Conservation (phyloP, 257 asterid species). For the Lithospermum erythrorhizon region DNA sequence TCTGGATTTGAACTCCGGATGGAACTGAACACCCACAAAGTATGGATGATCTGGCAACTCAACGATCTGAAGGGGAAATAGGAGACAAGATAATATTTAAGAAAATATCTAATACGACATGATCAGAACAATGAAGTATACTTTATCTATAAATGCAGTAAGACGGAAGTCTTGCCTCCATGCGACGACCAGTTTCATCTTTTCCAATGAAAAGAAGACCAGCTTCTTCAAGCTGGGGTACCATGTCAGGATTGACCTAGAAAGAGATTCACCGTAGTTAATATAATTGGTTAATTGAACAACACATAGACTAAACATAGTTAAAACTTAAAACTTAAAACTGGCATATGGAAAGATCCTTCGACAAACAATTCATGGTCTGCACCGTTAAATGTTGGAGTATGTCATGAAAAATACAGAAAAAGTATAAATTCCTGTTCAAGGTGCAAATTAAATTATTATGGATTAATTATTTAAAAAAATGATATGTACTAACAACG, state of each 20-base stretch:
- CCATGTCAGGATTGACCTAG: constrained; percentile 79
- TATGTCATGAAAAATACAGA: too few relatives aligned
- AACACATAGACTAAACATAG: too few relatives aligned
- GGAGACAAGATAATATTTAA: constrained; percentile 1
- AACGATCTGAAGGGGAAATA: constrained; percentile 38
- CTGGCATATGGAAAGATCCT: too few relatives aligned
- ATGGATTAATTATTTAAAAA: too few relatives aligned
- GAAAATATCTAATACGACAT: not conserved
- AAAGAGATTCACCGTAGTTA: not conserved
- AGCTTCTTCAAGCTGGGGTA: constrained; percentile 48
- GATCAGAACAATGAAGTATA: too few relatives aligned
- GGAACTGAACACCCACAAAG: constrained; percentile 66
- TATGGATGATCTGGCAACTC: constrained; percentile 62
- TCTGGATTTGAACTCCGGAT: constrained; percentile 70
- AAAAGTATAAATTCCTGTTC: not conserved
- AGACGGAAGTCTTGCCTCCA: constrained; percentile 47
- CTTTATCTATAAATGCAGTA: not conserved
- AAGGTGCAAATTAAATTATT: too few relatives aligned
- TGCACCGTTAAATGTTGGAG: not conserved
- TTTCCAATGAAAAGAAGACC: constrained; percentile 62
- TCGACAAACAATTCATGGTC: not conserved
- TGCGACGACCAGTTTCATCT: constrained; percentile 64
- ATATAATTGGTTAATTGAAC: not conserved
- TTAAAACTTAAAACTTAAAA: too few relatives aligned
- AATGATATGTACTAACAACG: too few relatives aligned